Evolutionary conservation across 345 rosid genomes (phyloP).

Genomic region (Heritiera littoralis): DNA sequence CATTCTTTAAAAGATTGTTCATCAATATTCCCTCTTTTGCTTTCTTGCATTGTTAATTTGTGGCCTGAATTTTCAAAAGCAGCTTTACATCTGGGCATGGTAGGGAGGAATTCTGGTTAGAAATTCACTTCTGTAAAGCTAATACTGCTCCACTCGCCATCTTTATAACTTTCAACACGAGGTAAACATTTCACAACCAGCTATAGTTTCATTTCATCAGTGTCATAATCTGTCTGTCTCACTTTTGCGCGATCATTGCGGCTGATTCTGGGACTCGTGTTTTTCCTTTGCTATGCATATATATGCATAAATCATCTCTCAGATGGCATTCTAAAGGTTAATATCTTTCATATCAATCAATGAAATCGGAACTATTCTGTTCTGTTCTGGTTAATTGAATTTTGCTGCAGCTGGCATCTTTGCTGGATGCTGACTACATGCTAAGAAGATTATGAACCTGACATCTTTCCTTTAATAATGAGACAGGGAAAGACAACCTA

Average conservation of each 20-base stretch:
- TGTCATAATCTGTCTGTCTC: neutral
- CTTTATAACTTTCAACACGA: neutral
- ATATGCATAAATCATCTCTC: neutral
- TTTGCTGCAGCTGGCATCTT: too few relatives aligned
- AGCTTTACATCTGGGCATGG: neutral
- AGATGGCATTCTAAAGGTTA: neutral
- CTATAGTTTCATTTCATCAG: constrained; percentile 7
- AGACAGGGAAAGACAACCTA: constrained; percentile 22
- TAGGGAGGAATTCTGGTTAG: neutral
- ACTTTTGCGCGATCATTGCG: constrained; percentile 13
- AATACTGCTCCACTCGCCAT: neutral
- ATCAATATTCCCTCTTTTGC: neutral
- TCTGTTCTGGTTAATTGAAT: too few relatives aligned
- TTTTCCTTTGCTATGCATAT: neutral
- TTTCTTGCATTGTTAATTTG: neutral
- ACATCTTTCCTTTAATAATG: constrained; percentile 15
- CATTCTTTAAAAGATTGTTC: neutral
- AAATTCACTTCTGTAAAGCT: neutral
- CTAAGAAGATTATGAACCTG: neutral
- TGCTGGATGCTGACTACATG: neutral
- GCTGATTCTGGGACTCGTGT: neutral
- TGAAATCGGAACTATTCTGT: neutral
- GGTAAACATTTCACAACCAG: constrained; percentile 1
- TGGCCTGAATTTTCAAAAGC: neutral
- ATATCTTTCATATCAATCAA: neutral